Evolutionary conservation across 306 rosid species (phyloP).

Genomic region (Calophaca sinica): DNA sequence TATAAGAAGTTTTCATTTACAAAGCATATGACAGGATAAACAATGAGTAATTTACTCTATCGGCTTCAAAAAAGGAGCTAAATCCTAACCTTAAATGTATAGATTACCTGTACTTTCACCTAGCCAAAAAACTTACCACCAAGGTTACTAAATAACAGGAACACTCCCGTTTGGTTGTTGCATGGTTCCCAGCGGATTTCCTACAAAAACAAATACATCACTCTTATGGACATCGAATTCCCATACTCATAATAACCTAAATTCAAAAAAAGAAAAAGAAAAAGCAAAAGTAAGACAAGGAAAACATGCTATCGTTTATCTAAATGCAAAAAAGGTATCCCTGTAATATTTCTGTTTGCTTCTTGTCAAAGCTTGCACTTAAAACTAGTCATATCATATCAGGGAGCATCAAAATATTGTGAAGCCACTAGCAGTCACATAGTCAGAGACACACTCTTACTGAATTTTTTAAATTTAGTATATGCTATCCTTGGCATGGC

Average conservation of each 20-base stretch:
- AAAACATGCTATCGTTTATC: slow-evolving; percentile 26
- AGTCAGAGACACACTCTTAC: slow-evolving; percentile 17
- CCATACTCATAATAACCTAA: slow-evolving; percentile 37
- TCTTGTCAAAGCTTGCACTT: slow-evolving; percentile 26
- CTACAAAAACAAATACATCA: slow-evolving; percentile 69
- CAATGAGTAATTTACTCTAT: slow-evolving; percentile 61
- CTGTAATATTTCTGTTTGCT: slow-evolving; percentile 24
- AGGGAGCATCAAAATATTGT: slow-evolving; percentile 29
- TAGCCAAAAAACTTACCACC: slow-evolving; percentile 56
- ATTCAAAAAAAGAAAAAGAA: background rate
- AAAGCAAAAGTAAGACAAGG: background rate
- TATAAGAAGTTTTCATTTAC: slow-evolving; percentile 54
- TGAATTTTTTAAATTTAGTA: slow-evolving; percentile 33
- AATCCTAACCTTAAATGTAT: slow-evolving; percentile 68
- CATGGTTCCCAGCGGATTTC: slow-evolving; percentile 70
- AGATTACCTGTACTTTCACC: slow-evolving; percentile 63
- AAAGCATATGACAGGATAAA: slow-evolving; percentile 58
- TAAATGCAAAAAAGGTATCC: slow-evolving; percentile 30
- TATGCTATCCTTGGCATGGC: background rate
- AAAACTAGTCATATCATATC: slow-evolving; percentile 24
- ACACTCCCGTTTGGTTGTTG: slow-evolving; percentile 81
- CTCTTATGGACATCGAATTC: slow-evolving; percentile 27
- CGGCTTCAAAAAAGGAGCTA: slow-evolving; percentile 63
- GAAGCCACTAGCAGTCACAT: slow-evolving; percentile 32
- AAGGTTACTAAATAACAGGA: slow-evolving; percentile 69